A percentile compares a stretch with the other conserved stretches of the same genome.
Evolutionary conservation across 306 rosid genomes (phyloP).

Genomic region (Cucumis sativus): DNA sequence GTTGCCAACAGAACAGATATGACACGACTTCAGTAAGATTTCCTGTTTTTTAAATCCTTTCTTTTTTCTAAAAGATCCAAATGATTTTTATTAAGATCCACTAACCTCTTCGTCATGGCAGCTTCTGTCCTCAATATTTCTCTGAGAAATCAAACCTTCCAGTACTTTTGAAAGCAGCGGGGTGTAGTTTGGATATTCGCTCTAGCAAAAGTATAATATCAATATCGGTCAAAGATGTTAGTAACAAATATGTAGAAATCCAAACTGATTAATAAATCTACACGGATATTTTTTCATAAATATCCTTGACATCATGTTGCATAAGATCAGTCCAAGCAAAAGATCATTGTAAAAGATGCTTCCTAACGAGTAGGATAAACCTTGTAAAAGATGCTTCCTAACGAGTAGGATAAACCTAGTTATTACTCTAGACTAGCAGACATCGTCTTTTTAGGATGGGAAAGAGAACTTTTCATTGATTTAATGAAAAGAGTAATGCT

Average conservation of each 20-base stretch:
- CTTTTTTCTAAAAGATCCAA: not conserved
- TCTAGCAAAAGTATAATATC: conserved; percentile 31
- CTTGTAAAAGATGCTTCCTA: not conserved
- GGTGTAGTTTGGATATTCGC: conserved; percentile 78
- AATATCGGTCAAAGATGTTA: not conserved
- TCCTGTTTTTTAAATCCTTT: not conserved
- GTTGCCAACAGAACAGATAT: not conserved
- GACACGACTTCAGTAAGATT: not conserved
- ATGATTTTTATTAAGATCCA: not conserved
- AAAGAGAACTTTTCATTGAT: no score
- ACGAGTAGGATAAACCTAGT: not conserved
- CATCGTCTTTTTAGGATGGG: not conserved
- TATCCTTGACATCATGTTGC: not conserved
- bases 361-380: not conserved
- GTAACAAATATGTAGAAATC: not conserved
- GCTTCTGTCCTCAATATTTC: conserved; percentile 41
- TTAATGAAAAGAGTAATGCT: no score
- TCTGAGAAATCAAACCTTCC: conserved; percentile 67
- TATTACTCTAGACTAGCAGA: not conserved
- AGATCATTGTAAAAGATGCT: not conserved
- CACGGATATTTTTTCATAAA: not conserved
- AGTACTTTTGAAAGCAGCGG: conserved; percentile 73
- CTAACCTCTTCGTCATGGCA: conserved; percentile 51
- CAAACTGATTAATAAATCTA: not conserved
- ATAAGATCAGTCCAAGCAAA: not conserved